Base-by-base conservation (phyloP, 1,284 basidiomycete genomes). In the Apiotrichum brassicae region DNA sequence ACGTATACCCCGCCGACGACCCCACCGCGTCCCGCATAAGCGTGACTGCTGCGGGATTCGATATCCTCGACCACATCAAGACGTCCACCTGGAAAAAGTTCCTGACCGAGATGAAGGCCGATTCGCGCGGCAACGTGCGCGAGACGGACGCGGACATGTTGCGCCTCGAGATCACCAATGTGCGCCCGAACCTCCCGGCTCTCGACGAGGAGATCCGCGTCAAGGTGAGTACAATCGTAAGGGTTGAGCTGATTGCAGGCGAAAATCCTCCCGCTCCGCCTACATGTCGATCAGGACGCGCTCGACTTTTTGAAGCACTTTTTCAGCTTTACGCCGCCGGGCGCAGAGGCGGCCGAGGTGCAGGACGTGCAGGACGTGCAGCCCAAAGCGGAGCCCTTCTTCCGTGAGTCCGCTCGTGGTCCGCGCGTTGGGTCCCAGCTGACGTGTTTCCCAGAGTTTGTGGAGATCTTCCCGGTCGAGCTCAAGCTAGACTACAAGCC, bases 81-180 rank as follows among this genome's bases (percentile, higher is more conserved):
- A 93, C 93, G 0, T 97, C 93, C 11, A 97, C 94, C 0, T 98
- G 95, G 95, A 86, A 85, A 70, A 97, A 92, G 65, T 98, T 98
- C 70, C 75, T 98, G 52, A 94, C 91, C 1, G 82, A 83, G 51
- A 78, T 93, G 66, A 81, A 84, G 43, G 79, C 84, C 1, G 88
- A 91, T 71, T 83, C 86, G 12, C 79, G 81, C 45, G 90, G 92
- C 0, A 87, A 92, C 61, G 76, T 89, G 6, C 80, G 90, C 26
- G 88, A 95, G 73, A 89, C 86, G 3, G 88, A 82, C 46, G 90
- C 91, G 12, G 83, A 87, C 63, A 98, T 98, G 94, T 81, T 91
- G n/a, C 81, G 85, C 24, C 73, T 95, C 8, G 89, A 94, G 64
- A 65, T 97, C 34, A 77, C 79, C 36, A 83, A 76, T 36, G 81